These are phyloP conservation scores for Boletus sp. DNA, from an alignment of 768 basidiomycete species.

Conservation along the genomic window DNA sequence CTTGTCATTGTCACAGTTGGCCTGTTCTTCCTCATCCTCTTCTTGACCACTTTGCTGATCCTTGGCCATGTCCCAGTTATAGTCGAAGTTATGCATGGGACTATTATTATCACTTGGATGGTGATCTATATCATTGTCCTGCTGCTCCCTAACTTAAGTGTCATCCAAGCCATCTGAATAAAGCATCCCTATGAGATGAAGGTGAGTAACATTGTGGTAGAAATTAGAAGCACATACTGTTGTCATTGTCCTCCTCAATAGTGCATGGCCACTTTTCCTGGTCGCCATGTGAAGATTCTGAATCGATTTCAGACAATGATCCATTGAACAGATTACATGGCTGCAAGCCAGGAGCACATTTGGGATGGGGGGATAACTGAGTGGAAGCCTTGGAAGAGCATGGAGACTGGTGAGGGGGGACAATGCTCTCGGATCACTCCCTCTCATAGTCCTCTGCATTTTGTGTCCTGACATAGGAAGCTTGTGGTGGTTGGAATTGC, in stretches of 20 bases:
- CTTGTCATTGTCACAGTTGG: too few relatives aligned
- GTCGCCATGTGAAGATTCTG: too few relatives aligned
- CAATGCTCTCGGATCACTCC: neutral
- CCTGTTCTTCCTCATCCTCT: too few relatives aligned
- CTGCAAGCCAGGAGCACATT: neutral
- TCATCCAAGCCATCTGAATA: neutral
- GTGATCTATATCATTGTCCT: neutral
- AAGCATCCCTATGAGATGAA: too few relatives aligned
- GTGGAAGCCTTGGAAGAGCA: neutral
- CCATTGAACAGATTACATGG: neutral
- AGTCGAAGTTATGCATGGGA: too few relatives aligned
- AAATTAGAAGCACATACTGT: neutral
- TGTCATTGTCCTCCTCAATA: neutral
- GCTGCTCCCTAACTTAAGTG: neutral
- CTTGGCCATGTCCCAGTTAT: too few relatives aligned
- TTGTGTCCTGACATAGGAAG: neutral
- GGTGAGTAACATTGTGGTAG: neutral
- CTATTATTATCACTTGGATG: too few relatives aligned
- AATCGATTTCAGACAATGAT: neutral
- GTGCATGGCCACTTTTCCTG: too few relatives aligned
- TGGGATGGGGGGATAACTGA: neutral
- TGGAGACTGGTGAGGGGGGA: neutral
- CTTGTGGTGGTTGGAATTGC: too few relatives aligned
- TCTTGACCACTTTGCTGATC: too few relatives aligned
- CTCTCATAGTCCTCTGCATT: neutral